Evolutionary conservation across 2,329 filamentous ascomycete species (phyloP).

Genomic region (Diaporthe nobilis): DNA sequence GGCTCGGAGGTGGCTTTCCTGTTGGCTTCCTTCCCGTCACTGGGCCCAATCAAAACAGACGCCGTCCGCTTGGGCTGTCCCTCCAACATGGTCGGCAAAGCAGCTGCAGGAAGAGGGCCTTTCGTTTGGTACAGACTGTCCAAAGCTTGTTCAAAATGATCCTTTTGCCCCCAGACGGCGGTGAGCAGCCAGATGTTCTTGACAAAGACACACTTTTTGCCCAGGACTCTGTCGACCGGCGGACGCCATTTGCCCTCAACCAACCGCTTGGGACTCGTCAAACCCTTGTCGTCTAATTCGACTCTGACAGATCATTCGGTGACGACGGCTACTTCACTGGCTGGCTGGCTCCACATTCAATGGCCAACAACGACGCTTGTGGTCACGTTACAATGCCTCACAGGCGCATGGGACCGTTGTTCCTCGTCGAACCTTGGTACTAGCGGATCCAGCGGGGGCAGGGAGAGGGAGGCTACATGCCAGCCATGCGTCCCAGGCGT

Average conservation of each 20-base stretch:
- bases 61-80: slow-evolving; percentile 27
- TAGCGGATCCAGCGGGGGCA: slow-evolving; percentile 6
- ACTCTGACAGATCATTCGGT: not conserved
- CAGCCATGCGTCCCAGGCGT: not conserved
- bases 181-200: slow-evolving; percentile 8
- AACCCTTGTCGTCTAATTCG: slow-evolving; percentile 23
- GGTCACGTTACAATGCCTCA: slow-evolving; percentile 34
- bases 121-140: not conserved
- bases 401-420: slow-evolving; percentile 28
- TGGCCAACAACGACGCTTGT: slow-evolving; percentile 28
- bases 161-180: slow-evolving; percentile 12
- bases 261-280: slow-evolving; percentile 19
- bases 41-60: slow-evolving; percentile 8
- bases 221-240: not conserved
- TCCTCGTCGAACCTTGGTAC: slow-evolving; percentile 22
- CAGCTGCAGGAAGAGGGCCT: not conserved
- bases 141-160: slow-evolving; percentile 16
- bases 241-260: slow-evolving; percentile 22
- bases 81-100: slow-evolving; percentile 20
- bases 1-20: slow-evolving; percentile 13
- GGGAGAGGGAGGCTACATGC: slow-evolving; percentile 7
- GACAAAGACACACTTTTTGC: not conserved
- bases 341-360: slow-evolving; percentile 17
- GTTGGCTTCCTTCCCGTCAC: slow-evolving; percentile 33
- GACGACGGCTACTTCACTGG: slow-evolving; percentile 5